Conservation (phyloP, 768 basidiomycete genomes). For the Boletus insuetus region DNA sequence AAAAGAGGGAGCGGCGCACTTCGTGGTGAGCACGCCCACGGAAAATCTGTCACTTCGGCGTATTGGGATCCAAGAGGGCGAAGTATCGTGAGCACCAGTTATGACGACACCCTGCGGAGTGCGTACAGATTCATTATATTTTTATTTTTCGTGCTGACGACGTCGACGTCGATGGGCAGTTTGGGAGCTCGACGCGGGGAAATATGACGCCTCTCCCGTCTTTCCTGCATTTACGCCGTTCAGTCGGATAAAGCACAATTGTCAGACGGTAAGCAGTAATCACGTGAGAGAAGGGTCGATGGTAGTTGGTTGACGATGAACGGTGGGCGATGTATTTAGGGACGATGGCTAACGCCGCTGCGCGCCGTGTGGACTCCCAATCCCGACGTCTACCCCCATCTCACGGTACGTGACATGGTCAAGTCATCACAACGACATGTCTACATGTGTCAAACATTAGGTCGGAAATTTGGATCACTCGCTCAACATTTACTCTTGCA, state of each 20-base stretch:
- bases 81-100: conserved; percentile 78
- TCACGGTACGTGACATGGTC: conserved; percentile 52
- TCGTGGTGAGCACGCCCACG: conserved; percentile 65
- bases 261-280: conserved; percentile 62
- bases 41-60: conserved; percentile 77
- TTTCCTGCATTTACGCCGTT: conserved; percentile 69
- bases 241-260: conserved; percentile 63
- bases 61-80: conserved; percentile 85
- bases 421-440: no score
- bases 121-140: conserved; percentile 25
- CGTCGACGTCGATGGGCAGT: conserved; percentile 41
- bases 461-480: conserved; percentile 80
- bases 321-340: conserved; percentile 40
- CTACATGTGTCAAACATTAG: conserved; percentile 30
- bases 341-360: conserved; percentile 77
- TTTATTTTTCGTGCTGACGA: conserved; percentile 7
- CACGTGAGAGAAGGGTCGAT: background rate
- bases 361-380: conserved; percentile 79
- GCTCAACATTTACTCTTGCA: conserved; percentile 69
- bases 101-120: conserved; percentile 77
- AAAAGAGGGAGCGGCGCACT: conserved; percentile 52
- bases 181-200: conserved; percentile 65
- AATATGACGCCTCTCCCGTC: conserved; percentile 42
- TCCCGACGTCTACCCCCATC: conserved; percentile 78
- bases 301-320: background rate